Base-by-base conservation (phyloP, 1,284 basidiomycete species). In the Chondrostereum purpureum region DNA sequence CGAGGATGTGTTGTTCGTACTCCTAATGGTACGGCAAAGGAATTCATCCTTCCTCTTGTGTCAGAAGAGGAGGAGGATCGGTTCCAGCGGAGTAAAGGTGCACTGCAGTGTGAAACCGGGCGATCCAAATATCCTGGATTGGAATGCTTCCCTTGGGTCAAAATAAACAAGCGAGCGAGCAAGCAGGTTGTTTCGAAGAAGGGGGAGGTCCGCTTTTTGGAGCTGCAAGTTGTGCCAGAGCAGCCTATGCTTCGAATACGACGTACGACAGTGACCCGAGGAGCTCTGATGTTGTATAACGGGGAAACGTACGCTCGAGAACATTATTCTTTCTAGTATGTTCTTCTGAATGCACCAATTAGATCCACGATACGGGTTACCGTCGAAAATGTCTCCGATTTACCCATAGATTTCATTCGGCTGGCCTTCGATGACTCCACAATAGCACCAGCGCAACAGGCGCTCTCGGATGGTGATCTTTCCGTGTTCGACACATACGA, bases 401-500 rank as follows among this genome's bases (percentile, higher is more conserved):
- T 93, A 20, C 81, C 88, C 0, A 77, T 98, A 42, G 85, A 97
- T 62, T 94, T 92, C 57, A 58, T 97, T 48, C 80, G 83, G 22
- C 67, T 98, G 14, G 80, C 78, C 0, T 96, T 96, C 56, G 84
- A 90, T 43, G 95, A 99, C 63, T 91, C 91, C 1, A 91, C 90
- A 1, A 81, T 89, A 20, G 72, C 75, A 2, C 78, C 83, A 35
- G 83, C 87, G 0, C 87, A 87, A 55, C 78, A 82, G 49, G 75
- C 83, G 3, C 70, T 98, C 4, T 70, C 78, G 0, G 92, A 94
- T 41, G 88, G 87, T 14, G 80, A 88, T 19, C 65, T 95, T 6
- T 77, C 83, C 1, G 81, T 91, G 2, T 87, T 85, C 52, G 88
- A 96, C 43, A 84, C 83, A 0, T 92, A 97, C 63, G 94, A 97